Evolutionary conservation across 768 basidiomycete species (phyloP), one percentile per base, ranked within the genome.

Genomic region (Rhodotorula kratochvilovae): DNA sequence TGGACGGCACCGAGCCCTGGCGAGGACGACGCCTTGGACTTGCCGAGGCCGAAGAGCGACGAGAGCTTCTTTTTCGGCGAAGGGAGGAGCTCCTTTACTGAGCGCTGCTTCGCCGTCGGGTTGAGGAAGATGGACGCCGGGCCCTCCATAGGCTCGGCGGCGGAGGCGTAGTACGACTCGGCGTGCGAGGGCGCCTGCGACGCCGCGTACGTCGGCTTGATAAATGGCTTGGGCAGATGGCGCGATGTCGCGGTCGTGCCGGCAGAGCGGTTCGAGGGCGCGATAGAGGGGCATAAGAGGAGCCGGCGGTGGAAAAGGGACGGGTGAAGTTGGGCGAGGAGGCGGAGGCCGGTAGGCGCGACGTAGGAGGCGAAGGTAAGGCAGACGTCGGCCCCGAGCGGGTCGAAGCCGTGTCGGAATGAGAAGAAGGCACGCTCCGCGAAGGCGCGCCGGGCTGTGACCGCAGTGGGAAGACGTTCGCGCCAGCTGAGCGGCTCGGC

Each of bases 141-240:
- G 23, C 45, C 50, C 2, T 51, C 31, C 43, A 27, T 31, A 12
- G 69, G 60, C 31, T 56, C n/a, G 23, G 60, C n/a, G 27, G 68
- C 57, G 3, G 25, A 13, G 15, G 45, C 54, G 35, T 36, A 50
- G 46, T 56, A 45, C 42, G 54, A 25, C 50, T 19, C 58, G 36
- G 60, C 65, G 36, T 57, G 54, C 46, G 39, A 39, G 19, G 53
- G 65, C 46, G 48, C 61, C n/a, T 60, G 58, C 23, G 70, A 71
- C 36, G 50, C 48, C 10, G 66, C 43, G 29, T 66, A 66, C 1
- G 42, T 7, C 3, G 58, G 58, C 15, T 36, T 35, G n/a, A 29
- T 15, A n/a, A 45, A 15, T 5, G 27, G 12, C 57, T 39, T 29
- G 13, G 39, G 6, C 23, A n/a, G 13, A 27, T 48, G 11, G 43